A percentile compares a stretch with the other conserved stretches of the same genome.
These are phyloP conservation scores for Metroxylon sagu DNA, from an alignment of 176 grass and related monocot species.

Conservation along the genomic window DNA sequence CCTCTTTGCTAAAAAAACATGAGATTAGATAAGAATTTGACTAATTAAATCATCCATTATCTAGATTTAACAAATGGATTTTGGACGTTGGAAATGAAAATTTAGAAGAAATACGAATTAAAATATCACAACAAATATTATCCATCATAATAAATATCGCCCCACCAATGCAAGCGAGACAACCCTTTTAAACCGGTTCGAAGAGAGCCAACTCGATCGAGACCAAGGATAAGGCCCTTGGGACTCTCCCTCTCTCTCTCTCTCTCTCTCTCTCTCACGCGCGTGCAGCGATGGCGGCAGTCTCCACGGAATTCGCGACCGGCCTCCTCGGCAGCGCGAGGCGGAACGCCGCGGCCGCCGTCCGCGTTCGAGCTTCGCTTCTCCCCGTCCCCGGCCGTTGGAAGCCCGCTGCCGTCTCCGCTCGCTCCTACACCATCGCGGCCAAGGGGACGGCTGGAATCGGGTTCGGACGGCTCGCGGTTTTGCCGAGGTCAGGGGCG, in stretches of 20 bases:
- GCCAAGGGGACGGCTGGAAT: slow-evolving; percentile 16
- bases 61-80: too few species aligned
- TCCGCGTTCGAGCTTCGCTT: slow-evolving; percentile 1
- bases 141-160: too few species aligned
- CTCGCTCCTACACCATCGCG: neutral
- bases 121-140: too few species aligned
- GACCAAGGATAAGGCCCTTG: neutral
- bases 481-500: neutral
- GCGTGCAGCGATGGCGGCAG: slow-evolving; percentile 31
- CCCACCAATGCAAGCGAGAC: too few species aligned
- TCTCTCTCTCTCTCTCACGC: slow-evolving; percentile 1
- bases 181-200: too few species aligned
- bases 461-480: slow-evolving; percentile 5
- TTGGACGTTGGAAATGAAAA: too few species aligned
- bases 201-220: too few species aligned
- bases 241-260: slow-evolving; percentile 27
- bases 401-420: slow-evolving; percentile 14
- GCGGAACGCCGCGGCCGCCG: slow-evolving; percentile 6
- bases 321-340: slow-evolving; percentile 27
- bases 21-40: too few species aligned
- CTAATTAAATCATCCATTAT: too few species aligned
- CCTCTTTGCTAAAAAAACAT: too few species aligned
- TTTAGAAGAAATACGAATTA: too few species aligned
- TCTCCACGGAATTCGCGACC: slow-evolving; percentile 15
- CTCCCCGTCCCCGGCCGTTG: slow-evolving; percentile 26